Evolutionary conservation across 1,284 basidiomycete genomes (phyloP).

Genomic region (Cryptococcus amylolentus): DNA sequence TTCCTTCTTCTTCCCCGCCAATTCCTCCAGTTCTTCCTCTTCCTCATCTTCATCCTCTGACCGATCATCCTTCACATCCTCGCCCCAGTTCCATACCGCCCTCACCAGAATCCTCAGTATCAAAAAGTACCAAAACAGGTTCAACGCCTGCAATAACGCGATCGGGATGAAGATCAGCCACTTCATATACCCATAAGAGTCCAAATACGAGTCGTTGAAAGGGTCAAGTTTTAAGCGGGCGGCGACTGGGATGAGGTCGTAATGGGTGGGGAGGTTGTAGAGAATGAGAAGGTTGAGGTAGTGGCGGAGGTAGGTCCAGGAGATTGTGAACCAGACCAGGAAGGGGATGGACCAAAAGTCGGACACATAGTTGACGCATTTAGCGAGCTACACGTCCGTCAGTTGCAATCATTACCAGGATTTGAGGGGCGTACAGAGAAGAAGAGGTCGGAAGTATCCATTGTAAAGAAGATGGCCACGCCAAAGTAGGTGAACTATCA

Average conservation of each 20-base stretch:
- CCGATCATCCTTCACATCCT: no score
- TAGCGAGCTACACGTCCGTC: slow-evolving; percentile 60
- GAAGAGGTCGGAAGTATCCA: slow-evolving; percentile 92
- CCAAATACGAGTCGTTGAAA: slow-evolving; percentile 66
- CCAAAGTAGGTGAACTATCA: slow-evolving; percentile 71
- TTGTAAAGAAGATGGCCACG: slow-evolving; percentile 88
- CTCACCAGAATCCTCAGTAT: slow-evolving; percentile 66
- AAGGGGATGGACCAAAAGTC: slow-evolving; percentile 62
- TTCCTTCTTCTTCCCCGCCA: no score
- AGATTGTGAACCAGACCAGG: slow-evolving; percentile 65
- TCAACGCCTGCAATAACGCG: slow-evolving; percentile 70
- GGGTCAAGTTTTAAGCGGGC: slow-evolving; percentile 55
- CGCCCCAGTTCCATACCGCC: slow-evolving; percentile 39
- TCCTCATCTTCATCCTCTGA: no score
- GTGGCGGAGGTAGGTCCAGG: slow-evolving; percentile 97
- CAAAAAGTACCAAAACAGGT: slow-evolving; percentile 85
- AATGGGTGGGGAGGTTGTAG: slow-evolving; percentile 80
- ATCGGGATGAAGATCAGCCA: slow-evolving; percentile 76
- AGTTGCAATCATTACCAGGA: neutral
- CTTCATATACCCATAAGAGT: slow-evolving; percentile 63
- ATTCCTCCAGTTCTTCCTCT: no score
- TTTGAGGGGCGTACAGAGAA: slow-evolving; percentile 65
- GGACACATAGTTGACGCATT: slow-evolving; percentile 81
- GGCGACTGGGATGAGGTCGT: slow-evolving; percentile 62
- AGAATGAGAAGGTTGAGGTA: slow-evolving; percentile 86